phyloP scores from a whole-genome alignment of 495 filamentous ascomycete genomes.

The Chaetomium cochliodes region DNA sequence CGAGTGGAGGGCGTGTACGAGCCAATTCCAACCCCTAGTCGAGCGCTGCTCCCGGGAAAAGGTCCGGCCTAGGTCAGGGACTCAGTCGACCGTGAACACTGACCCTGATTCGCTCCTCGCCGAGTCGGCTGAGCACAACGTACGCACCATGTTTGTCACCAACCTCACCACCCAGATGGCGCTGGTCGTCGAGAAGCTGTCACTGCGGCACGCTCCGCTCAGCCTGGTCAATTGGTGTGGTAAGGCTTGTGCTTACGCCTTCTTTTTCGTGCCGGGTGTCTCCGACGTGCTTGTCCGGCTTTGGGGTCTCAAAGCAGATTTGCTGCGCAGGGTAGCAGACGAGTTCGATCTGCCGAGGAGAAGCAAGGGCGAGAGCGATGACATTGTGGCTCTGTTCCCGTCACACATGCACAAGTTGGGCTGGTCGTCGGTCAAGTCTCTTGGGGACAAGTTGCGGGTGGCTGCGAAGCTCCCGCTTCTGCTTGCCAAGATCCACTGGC shows the following conservation, averaged over 20 bases:
- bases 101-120: slow-evolving; percentile 73
- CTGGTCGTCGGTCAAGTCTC: slow-evolving; percentile 64
- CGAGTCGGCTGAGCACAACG: slow-evolving; percentile 91
- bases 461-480: slow-evolving; percentile 66
- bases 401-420: slow-evolving; percentile 64
- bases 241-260: slow-evolving; percentile 91
- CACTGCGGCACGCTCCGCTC: slow-evolving; percentile 80
- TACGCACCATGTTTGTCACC: slow-evolving; percentile 83
- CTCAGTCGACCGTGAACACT: slow-evolving; percentile 57
- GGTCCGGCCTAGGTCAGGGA: slow-evolving; percentile 35
- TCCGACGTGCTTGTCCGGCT: slow-evolving; percentile 82
- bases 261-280: slow-evolving; percentile 90
- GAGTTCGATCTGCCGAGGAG: slow-evolving; percentile 57
- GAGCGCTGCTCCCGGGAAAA: slow-evolving; percentile 48
- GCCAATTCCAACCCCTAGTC: slow-evolving; percentile 59
- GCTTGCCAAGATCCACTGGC: slow-evolving; percentile 74
- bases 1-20: slow-evolving; percentile 80
- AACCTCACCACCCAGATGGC: slow-evolving; percentile 85
- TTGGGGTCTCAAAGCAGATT: slow-evolving; percentile 67
- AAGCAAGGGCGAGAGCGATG: slow-evolving; percentile 51
- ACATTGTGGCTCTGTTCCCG: slow-evolving; percentile 72
- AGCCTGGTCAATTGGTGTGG: slow-evolving; percentile 91
- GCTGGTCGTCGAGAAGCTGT: slow-evolving; percentile 90
- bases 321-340: slow-evolving; percentile 67
- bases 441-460: slow-evolving; percentile 64